These are phyloP conservation scores for Medicago truncatula DNA, from an alignment of 306 rosid species.

Conservation along the genomic window MtrunA17r5.0-ANR NC_053049.1:6356501-6357000, in stretches of 20 bases:
- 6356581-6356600: neutral
- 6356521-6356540: too few species aligned
- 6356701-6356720: neutral
- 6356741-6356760: conserved; percentile 24
- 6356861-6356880: conserved; percentile 73
- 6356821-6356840: conserved; percentile 69
- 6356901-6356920: conserved; percentile 41
- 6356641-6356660: neutral
- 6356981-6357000: conserved; percentile 42
- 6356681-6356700: neutral
- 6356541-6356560: too few species aligned
- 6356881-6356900: conserved; percentile 50
- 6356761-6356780: neutral
- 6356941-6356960: conserved; percentile 45
- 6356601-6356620: neutral
- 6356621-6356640: neutral
- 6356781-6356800: conserved; percentile 48
- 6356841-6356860: conserved; percentile 75
- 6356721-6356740: neutral
- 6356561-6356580: too few species aligned
- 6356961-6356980: conserved; percentile 29
- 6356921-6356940: conserved; percentile 40
- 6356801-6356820: conserved; percentile 81
- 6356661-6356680: neutral
- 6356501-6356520: too few species aligned